Percentiles rank a stretch among this genome's conserved stretches.
Conservation (phyloP, 2,329 filamentous ascomycete species). For the Metarhizium robertsii region DNA sequence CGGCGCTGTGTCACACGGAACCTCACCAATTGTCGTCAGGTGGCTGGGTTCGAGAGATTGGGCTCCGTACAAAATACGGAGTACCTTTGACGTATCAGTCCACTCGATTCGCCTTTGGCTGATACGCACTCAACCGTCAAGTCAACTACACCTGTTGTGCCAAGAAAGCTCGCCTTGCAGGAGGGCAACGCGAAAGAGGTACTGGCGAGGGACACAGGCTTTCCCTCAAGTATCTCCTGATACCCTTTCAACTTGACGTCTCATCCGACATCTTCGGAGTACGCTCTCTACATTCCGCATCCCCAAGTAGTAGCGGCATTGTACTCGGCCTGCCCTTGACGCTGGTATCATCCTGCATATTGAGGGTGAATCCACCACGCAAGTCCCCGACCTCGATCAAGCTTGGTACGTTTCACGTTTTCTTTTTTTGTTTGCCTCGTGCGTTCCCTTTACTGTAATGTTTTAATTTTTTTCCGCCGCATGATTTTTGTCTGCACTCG, state of each 20-base stretch:
- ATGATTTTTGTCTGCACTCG: not conserved
- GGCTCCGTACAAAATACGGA: not conserved
- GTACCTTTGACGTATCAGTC: not conserved
- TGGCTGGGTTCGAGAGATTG: not conserved
- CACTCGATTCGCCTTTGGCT: not conserved
- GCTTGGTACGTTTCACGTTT: not conserved
- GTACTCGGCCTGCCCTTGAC: not conserved
- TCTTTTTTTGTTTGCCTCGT: not conserved
- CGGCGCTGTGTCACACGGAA: not conserved
- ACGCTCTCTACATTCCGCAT: not conserved
- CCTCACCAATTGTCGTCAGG: not conserved
- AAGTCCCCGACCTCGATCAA: not conserved
- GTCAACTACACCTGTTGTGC: not conserved
- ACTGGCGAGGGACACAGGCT: not conserved
- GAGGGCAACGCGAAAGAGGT: not conserved
- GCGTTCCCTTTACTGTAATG: too few species aligned
- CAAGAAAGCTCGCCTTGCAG: not conserved
- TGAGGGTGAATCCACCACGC: not conserved
- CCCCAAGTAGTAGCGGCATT: too few species aligned
- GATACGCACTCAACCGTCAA: too few species aligned
- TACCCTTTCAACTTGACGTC: not conserved
- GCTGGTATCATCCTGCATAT: not conserved
- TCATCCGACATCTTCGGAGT: not conserved
- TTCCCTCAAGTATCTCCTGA: not conserved
- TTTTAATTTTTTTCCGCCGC: too few species aligned